These are phyloP conservation scores for Daphne laureola DNA, from an alignment of 441 rosid genomes.

Conservation along the genomic window DNA sequence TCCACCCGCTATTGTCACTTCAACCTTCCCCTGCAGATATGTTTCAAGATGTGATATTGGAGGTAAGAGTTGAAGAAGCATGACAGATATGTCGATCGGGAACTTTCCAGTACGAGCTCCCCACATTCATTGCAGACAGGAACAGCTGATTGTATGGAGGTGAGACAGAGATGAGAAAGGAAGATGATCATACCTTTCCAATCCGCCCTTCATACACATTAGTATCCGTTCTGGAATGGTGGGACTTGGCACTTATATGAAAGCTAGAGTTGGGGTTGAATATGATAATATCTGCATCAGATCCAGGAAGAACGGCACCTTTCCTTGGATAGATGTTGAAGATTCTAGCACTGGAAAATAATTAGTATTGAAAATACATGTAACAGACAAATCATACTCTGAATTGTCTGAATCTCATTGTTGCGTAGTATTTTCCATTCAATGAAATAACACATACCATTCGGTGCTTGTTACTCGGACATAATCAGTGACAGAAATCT, in stretches of 20 bases:
- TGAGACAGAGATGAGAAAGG: neutral
- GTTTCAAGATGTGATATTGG: neutral
- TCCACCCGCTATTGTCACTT: conserved; percentile 88
- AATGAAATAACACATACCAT: conserved; percentile 46
- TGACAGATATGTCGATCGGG: too few relatives aligned
- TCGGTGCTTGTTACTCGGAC: conserved; percentile 82
- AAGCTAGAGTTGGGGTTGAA: conserved; percentile 81
- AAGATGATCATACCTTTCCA: conserved; percentile 50
- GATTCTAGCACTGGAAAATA: conserved; percentile 65
- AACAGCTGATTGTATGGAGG: too few relatives aligned
- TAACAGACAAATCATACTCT: conserved; percentile 2
- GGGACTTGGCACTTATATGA: conserved; percentile 55
- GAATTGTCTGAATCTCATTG: neutral
- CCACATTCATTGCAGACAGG: too few relatives aligned
- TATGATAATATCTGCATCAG: conserved; percentile 89
- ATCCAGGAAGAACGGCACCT: conserved; percentile 82
- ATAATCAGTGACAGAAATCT: conserved; percentile 70
- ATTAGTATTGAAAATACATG: neutral
- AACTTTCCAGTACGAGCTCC: too few relatives aligned
- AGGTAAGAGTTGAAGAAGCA: too few relatives aligned
- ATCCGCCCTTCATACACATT: conserved; percentile 69
- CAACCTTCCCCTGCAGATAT: conserved; percentile 68
- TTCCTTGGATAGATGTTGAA: conserved; percentile 88
- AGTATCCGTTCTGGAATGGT: conserved; percentile 81
- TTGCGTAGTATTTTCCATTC: neutral